Base-by-base conservation (phyloP, 2,329 filamentous ascomycete species). In the Diaporthe ampelina region DNA sequence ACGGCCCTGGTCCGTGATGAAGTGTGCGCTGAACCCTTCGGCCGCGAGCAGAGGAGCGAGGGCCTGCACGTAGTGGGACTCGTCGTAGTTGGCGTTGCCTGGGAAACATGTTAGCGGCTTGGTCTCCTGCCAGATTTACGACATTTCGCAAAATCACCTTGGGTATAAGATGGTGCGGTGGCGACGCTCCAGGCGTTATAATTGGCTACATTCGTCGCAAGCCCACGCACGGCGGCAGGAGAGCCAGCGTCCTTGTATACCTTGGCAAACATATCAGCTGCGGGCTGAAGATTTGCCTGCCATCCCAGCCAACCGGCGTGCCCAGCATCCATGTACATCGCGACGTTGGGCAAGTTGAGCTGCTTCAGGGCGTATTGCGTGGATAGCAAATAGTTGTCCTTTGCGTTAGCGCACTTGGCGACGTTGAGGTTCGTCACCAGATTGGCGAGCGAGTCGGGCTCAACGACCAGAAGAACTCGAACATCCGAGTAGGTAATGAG, bases 21-120 rank as follows among this genome's bases (percentile, higher is more conserved):
- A 88, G 78, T 86, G 82, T 13, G 84, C 85, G 52, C 82, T 79
- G 82, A 84, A 88, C 74, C 87, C 86, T 37, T 80, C 77, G 0
- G 84, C 79, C 2, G 86, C 84, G 43, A 94, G 89, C 32, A 92
- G 88, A 8, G 90, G 87, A 10, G 91, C 91, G 78, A 97, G 91
- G 72, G 92, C 93, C 65, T 86, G 80, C 50, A 89, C 84, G 82
- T 91, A 95, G 81, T 87, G 88, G 74, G 80, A 87, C 78, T 86
- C 85, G 77, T 91, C 89, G 77, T 88, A 89, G 78, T 86, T 84
- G 74, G 81, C 78, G 81, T 89, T 87, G 78, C 83, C 81, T 76
- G 79, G 73, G 80, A 80, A 75, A 43, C 19, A n/a, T 15, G 59
- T 73, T 21, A 73, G 70, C 15, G 26, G 24, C 2, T 11, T 40